phyloP scores from a whole-genome alignment of 352 stramenopile species.

The Phytophthora sojae region DNA sequence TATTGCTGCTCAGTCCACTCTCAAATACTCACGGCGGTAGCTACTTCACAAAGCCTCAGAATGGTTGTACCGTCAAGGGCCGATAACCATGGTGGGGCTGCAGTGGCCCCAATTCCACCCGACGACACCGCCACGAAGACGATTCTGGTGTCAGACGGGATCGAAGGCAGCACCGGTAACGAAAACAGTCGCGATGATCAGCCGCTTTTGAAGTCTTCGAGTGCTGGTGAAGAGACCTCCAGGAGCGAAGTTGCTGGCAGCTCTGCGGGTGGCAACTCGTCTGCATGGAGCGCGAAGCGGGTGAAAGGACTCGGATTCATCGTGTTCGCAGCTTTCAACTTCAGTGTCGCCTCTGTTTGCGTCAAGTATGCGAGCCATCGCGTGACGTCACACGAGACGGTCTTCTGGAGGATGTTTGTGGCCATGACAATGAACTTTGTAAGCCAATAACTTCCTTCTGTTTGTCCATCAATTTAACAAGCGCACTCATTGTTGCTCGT shows the following conservation, averaged over 20 bases:
- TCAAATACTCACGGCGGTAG: neutral
- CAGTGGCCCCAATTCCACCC: neutral
- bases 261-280: neutral
- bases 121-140: neutral
- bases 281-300: neutral
- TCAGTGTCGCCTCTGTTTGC: constrained; percentile 1
- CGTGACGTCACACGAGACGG: constrained; percentile 2
- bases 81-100: constrained; percentile 1
- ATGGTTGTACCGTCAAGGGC: neutral
- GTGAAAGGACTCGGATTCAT: constrained; percentile 1
- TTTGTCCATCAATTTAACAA: neutral
- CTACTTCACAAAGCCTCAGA: neutral
- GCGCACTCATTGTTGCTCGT: neutral
- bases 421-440: constrained; percentile 2
- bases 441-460: neutral
- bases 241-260: neutral
- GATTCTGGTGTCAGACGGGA: neutral
- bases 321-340: constrained; percentile 7
- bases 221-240: neutral
- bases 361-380: constrained; percentile 1
- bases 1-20: neutral
- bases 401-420: constrained; percentile 3
- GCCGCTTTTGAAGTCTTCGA: neutral
- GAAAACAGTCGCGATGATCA: neutral
- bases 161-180: neutral